Conservation (phyloP, 352 stramenopile species). For the Phytophthora pisi region DNA sequence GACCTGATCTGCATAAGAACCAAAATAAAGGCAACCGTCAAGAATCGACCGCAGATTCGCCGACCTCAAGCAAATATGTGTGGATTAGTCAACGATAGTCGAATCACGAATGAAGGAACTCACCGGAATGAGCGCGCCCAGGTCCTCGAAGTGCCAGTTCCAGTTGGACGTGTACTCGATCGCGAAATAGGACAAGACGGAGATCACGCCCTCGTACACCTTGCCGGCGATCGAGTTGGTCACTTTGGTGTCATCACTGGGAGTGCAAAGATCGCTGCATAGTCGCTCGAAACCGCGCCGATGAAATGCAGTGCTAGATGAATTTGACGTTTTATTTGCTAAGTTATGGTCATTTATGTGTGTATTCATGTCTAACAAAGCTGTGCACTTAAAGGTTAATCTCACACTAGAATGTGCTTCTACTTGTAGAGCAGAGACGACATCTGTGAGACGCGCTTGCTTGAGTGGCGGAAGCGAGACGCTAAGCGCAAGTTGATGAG, state of each 20-base stretch:
- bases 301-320: constrained; percentile 18
- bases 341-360: too few relatives aligned
- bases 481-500: constrained; percentile 68
- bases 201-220: constrained; percentile 30
- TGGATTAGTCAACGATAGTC: neutral
- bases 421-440: constrained; percentile 83
- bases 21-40: too few relatives aligned
- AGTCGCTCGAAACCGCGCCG: neutral
- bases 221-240: constrained; percentile 23
- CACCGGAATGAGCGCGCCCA: constrained; percentile 29
- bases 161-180: constrained; percentile 37
- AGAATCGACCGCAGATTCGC: too few relatives aligned
- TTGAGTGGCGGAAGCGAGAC: constrained; percentile 67
- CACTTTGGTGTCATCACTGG: constrained; percentile 28
- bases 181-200: constrained; percentile 30
- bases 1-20: too few relatives aligned
- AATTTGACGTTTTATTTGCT: too few relatives aligned
- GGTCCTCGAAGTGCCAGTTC: constrained; percentile 36
- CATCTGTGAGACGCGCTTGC: constrained; percentile 79
- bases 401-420: neutral
- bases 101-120: neutral
- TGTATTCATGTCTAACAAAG: too few relatives aligned
- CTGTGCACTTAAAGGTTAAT: too few relatives aligned
- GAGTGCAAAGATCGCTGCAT: constrained; percentile 21
- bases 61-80: too few relatives aligned